These are phyloP conservation scores for Hypoxylon sp. DNA, from an alignment of 2,329 filamentous ascomycete genomes.

Conservation along the genomic window DNA sequence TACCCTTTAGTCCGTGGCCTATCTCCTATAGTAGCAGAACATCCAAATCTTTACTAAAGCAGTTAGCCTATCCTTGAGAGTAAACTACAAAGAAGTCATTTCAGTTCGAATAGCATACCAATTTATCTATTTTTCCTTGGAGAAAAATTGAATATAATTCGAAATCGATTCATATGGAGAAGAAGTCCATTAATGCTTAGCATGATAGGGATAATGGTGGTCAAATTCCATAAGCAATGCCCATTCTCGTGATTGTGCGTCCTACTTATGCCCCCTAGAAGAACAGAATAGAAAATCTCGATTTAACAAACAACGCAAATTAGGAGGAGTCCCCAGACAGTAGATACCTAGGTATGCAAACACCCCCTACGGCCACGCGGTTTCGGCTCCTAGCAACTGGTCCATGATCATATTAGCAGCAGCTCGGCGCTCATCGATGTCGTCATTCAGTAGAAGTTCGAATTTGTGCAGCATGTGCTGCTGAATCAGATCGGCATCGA, in stretches of 20 bases:
- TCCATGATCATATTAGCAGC: conserved; percentile 49
- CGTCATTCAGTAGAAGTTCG: conserved; percentile 40
- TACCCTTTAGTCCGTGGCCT: not conserved
- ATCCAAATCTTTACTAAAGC: not conserved
- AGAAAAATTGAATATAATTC: too few species aligned
- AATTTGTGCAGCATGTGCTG: conserved; percentile 42
- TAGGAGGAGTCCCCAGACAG: not conserved
- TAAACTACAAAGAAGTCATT: not conserved
- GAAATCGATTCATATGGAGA: not conserved
- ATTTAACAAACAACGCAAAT: not conserved
- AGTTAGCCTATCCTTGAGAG: not conserved
- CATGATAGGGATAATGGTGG: not conserved
- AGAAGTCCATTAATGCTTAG: not conserved
- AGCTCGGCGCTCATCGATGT: conserved; percentile 39
- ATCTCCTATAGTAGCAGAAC: not conserved
- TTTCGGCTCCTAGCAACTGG: conserved; percentile 33
- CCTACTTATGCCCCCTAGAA: not conserved
- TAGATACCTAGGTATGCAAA: not conserved
- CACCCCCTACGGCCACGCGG: conserved; percentile 9
- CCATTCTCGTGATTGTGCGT: conserved; percentile 10
- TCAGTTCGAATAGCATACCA: not conserved
- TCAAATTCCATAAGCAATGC: not conserved
- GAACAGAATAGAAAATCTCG: not conserved
- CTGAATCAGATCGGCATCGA: conserved; percentile 39
- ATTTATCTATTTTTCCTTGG: too few species aligned